Conservation (phyloP, 805 yeast genomes). For the Pichia californica region DNA sequence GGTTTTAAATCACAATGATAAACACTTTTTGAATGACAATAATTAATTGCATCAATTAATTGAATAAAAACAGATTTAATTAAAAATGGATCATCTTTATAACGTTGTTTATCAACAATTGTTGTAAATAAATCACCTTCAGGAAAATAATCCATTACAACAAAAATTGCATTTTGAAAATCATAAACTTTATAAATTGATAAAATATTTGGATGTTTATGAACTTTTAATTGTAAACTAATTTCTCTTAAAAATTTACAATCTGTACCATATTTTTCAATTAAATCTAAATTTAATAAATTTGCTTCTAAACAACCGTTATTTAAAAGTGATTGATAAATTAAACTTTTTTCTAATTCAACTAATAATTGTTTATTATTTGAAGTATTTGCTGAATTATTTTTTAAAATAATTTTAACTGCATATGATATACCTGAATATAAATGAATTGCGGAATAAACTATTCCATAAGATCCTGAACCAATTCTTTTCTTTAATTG, state of each 20-base stretch:
- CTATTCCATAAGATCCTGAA: conserved; percentile 81
- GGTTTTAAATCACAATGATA: conserved; percentile 96
- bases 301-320: conserved; percentile 25
- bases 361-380: conserved; percentile 27
- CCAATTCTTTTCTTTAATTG: conserved; percentile 53
- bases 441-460: conserved; percentile 59
- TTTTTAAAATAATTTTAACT: conserved; percentile 61
- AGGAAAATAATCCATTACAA: conserved; percentile 79
- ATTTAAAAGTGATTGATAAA: conserved; percentile 20
- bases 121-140: conserved; percentile 84
- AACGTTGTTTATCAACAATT: conserved; percentile 69
- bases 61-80: conserved; percentile 63
- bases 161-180: conserved; percentile 51
- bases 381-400: conserved; percentile 28
- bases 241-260: conserved; percentile 56
- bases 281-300: conserved; percentile 31
- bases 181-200: conserved; percentile 69
- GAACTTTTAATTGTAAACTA: conserved; percentile 66
- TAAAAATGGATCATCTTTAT: conserved; percentile 42
- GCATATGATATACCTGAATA: conserved; percentile 50
- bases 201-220: conserved; percentile 71
- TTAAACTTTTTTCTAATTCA: conserved; percentile 25
- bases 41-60: conserved; percentile 73
- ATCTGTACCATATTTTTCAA: conserved; percentile 28
- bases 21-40: conserved; percentile 76